A percentile compares a stretch with the other conserved stretches of the same genome.
phyloP scores from a whole-genome alignment of 441 rosid species.

The Erodium moschatum region DNA sequence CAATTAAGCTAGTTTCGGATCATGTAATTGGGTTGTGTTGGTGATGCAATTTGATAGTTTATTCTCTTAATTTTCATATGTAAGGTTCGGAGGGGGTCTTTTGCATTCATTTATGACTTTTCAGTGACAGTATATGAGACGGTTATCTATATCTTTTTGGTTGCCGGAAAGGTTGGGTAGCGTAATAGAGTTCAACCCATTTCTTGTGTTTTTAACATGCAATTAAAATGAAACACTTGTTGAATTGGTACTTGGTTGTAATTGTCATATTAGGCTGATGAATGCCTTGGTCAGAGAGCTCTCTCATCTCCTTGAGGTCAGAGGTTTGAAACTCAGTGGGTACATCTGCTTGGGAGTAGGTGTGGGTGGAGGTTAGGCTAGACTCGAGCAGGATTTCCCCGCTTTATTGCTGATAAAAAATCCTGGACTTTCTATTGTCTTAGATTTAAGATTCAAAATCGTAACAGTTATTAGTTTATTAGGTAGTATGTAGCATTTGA shows the following conservation, averaged over 20 bases:
- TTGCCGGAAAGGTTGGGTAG: not conserved
- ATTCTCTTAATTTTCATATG: not conserved
- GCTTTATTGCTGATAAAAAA: no score
- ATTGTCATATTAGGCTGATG: not conserved
- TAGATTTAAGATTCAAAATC: not conserved
- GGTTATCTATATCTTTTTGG: not conserved
- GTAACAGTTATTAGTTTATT: not conserved
- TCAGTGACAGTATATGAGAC: not conserved
- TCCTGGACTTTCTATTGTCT: not conserved
- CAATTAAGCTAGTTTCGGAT: not conserved
- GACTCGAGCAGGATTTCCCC: no score
- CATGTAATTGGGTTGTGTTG: not conserved
- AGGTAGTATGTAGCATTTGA: not conserved
- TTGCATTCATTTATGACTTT: not conserved
- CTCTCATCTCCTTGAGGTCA: no score
- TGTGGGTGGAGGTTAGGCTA: no score
- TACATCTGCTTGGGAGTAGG: no score
- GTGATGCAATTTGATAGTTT: not conserved
- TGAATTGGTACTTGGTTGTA: not conserved
- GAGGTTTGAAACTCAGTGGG: no score
- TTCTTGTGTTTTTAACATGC: not conserved
- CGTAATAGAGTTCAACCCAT: not conserved
- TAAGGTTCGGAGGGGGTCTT: not conserved
- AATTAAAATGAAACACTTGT: not conserved
- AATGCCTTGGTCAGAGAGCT: not conserved